Conservation (phyloP, 2,329 filamentous ascomycete genomes). For the Calonectria hawksworthii region DNA sequence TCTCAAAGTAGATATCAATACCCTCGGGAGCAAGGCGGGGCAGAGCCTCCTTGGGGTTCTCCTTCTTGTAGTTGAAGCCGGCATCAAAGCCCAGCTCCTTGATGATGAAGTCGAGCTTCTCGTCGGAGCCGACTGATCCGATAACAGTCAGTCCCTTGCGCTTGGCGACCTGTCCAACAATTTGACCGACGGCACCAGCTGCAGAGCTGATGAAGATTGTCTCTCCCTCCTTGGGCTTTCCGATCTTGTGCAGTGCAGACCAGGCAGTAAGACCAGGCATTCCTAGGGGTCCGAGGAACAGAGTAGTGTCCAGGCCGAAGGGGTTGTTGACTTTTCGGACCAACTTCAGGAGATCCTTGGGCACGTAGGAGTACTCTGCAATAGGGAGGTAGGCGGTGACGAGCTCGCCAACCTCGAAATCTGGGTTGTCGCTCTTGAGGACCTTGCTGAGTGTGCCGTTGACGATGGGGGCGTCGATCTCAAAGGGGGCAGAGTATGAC, state of each 20-base stretch:
- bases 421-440: conserved; percentile 74
- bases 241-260: conserved; percentile 76
- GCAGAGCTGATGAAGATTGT: conserved; percentile 88
- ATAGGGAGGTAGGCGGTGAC: conserved; percentile 70
- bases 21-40: conserved; percentile 80
- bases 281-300: conserved; percentile 80
- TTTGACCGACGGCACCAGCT: conserved; percentile 84
- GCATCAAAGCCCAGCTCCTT: conserved; percentile 66
- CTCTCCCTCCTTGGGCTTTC: conserved; percentile 74
- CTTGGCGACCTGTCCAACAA: conserved; percentile 89
- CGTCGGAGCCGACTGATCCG: conserved; percentile 83
- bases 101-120: conserved; percentile 79
- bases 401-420: conserved; percentile 77
- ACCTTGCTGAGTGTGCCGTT: conserved; percentile 78
- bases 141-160: conserved; percentile 84
- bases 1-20: conserved; percentile 77
- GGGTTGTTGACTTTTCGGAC: conserved; percentile 77
- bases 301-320: conserved; percentile 72
- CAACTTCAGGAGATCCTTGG: conserved; percentile 54
- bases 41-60: conserved; percentile 77
- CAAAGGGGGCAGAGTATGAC: conserved; percentile 70
- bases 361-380: conserved; percentile 77
- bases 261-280: conserved; percentile 77
- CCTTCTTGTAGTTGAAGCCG: conserved; percentile 92
- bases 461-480: conserved; percentile 72